Percentiles rank a stretch among this genome's conserved stretches.
Conservation (phyloP, 768 basidiomycete species). For the Lactarius trivialis region DNA sequence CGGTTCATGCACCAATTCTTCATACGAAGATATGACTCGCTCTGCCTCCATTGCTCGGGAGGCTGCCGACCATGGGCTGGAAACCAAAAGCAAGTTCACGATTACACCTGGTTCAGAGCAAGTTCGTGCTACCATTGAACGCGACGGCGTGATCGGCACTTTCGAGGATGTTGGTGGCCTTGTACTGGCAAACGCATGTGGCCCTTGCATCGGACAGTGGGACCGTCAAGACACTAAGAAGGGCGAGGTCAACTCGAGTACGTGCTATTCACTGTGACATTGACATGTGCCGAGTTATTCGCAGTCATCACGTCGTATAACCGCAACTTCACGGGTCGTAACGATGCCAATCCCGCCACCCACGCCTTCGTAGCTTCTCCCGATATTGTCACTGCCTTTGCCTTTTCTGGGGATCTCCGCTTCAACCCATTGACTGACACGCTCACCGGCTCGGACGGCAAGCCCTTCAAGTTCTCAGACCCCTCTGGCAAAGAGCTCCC, state of each 20-base stretch:
- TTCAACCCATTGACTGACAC: conserved; percentile 97
- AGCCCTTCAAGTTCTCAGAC: conserved; percentile 93
- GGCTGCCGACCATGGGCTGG: conserved; percentile 80
- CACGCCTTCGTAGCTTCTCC: conserved; percentile 95
- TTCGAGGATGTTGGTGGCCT: conserved; percentile 87
- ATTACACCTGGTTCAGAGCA: conserved; percentile 99
- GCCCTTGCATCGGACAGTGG: conserved; percentile 99
- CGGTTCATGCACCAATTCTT: conserved; percentile 99
- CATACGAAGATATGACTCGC: conserved; percentile 99
- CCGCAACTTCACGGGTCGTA: conserved; percentile 99
- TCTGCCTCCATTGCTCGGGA: conserved; percentile 90
- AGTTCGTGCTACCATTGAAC: conserved; percentile 93
- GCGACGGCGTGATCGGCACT: conserved; percentile 86
- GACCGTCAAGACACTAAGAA: conserved; percentile 95
- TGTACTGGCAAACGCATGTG: conserved; percentile 97
- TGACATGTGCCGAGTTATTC: background rate
- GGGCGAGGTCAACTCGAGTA: conserved; percentile 94
- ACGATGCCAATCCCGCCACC: conserved; percentile 98
- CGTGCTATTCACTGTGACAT: conserved; percentile 28
- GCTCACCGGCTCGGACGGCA: conserved; percentile 85
- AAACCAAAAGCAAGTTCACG: conserved; percentile 90
- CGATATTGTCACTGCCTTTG: conserved; percentile 93
- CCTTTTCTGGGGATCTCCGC: conserved; percentile 87
- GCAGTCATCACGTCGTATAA: conserved; percentile 98
- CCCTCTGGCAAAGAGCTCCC: conserved; percentile 91